Percentiles rank a stretch among this genome's conserved stretches.
Conservation (phyloP, 352 stramenopile genomes). For the Phytophthora nicotianae region DNA sequence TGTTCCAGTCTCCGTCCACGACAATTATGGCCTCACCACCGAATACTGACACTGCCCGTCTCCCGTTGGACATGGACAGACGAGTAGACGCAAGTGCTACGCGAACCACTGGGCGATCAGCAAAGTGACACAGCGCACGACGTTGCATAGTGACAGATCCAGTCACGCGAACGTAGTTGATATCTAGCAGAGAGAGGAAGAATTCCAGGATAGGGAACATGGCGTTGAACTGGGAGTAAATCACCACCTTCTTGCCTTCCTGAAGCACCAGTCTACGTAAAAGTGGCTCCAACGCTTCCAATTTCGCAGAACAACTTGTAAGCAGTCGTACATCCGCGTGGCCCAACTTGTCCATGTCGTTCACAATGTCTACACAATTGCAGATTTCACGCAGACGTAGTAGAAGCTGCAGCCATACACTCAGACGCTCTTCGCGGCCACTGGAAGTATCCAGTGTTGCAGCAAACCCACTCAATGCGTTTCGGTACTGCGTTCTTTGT, state of each 20-base stretch:
- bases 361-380: slow-evolving; percentile 82
- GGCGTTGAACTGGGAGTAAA: slow-evolving; percentile 79
- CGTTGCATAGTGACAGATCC: slow-evolving; percentile 58
- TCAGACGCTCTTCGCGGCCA: slow-evolving; percentile 57
- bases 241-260: slow-evolving; percentile 71
- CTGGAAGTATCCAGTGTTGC: slow-evolving; percentile 41
- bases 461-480: slow-evolving; percentile 59
- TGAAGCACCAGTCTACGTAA: slow-evolving; percentile 58
- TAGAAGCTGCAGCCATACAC: slow-evolving; percentile 69
- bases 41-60: slow-evolving; percentile 63
- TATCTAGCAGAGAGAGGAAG: slow-evolving; percentile 63
- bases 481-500: slow-evolving; percentile 73
- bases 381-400: slow-evolving; percentile 73
- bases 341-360: slow-evolving; percentile 77
- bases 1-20: slow-evolving; percentile 84
- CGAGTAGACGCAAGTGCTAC: slow-evolving; percentile 79
- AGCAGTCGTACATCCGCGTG: slow-evolving; percentile 71
- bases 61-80: slow-evolving; percentile 44
- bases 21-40: slow-evolving; percentile 81
- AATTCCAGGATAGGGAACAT: slow-evolving; percentile 82
- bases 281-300: slow-evolving; percentile 59
- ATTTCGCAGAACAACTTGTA: slow-evolving; percentile 63
- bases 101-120: slow-evolving; percentile 55
- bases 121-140: slow-evolving; percentile 76
- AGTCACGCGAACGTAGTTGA: slow-evolving; percentile 70